Conservation (phyloP, 1,284 basidiomycete species). For the Pulveroboletus sp. region DNA sequence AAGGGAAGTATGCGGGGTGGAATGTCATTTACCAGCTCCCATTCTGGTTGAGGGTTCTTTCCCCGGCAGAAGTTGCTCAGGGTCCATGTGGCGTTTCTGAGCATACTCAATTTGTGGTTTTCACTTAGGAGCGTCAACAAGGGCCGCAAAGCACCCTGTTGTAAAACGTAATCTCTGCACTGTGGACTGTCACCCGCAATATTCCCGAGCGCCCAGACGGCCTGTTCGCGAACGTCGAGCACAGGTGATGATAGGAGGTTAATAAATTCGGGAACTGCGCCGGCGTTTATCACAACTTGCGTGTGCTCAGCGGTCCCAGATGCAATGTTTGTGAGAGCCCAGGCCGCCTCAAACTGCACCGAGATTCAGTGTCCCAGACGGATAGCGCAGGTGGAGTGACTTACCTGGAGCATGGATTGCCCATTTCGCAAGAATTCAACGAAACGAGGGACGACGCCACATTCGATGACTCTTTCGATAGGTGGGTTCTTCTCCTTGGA, state of each 20-base stretch:
- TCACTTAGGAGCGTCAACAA: conserved; percentile 74
- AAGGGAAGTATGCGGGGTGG: conserved; percentile 1
- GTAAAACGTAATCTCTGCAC: conserved; percentile 88
- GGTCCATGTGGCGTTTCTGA: conserved; percentile 97
- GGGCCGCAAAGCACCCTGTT: conserved; percentile 75
- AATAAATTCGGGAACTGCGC: conserved; percentile 98
- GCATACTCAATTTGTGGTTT: conserved; percentile 96
- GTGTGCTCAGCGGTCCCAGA: conserved; percentile 99
- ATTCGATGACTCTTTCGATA: conserved; percentile 99
- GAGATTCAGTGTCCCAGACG: background rate
- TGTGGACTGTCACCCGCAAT: conserved; percentile 95
- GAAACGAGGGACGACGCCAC: conserved; percentile 96
- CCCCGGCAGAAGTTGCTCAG: conserved; percentile 98
- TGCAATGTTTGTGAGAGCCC: conserved; percentile 99
- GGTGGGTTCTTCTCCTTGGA: conserved; percentile 99
- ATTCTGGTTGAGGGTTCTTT: conserved; percentile 94
- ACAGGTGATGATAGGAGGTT: conserved; percentile 85
- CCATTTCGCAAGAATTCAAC: conserved; percentile 90
- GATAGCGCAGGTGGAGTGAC: conserved; percentile 20
- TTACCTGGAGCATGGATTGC: conserved; percentile 94
- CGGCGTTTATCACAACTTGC: conserved; percentile 93
- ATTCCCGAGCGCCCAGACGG: conserved; percentile 96
- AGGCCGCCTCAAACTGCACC: conserved; percentile 95
- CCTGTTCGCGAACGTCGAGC: conserved; percentile 93
- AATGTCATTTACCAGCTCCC: conserved; percentile 72